Percentiles rank a stretch among this genome's conserved stretches.
Evolutionary conservation across 257 asterid genomes (phyloP).

Genomic region (Gynochthodes officinalis): DNA sequence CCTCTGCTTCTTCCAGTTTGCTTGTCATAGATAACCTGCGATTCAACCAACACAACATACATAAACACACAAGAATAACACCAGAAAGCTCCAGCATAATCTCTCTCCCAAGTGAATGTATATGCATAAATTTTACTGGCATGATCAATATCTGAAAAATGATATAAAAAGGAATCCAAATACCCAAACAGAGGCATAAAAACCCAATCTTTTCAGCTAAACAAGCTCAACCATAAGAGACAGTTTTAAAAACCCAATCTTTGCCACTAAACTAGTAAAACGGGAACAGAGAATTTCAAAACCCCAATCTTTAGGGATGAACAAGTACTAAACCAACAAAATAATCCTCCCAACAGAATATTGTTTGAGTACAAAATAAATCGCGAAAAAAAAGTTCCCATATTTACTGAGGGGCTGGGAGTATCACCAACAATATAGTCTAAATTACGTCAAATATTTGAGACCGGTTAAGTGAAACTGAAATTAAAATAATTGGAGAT

Average conservation of each 20-base stretch:
- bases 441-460: neutral
- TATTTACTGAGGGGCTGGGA: neutral
- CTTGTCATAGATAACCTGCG: slow-evolving; percentile 92
- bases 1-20: slow-evolving; percentile 83
- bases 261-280: neutral
- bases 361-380: neutral
- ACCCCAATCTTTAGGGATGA: neutral
- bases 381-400: neutral
- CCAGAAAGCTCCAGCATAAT: neutral
- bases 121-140: neutral
- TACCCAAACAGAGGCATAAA: neutral
- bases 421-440: neutral
- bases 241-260: neutral
- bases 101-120: neutral
- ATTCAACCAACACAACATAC: neutral
- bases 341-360: neutral
- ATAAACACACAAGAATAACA: neutral
- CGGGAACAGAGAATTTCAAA: neutral
- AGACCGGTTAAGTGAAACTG: neutral
- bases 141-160: neutral
- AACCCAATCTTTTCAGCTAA: neutral
- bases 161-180: neutral
- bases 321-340: neutral
- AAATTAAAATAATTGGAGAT: neutral
- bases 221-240: too few relatives aligned